Percentiles rank a stretch among this genome's conserved stretches.
These are phyloP conservation scores for Trichoderma gracile DNA, from an alignment of 2,329 filamentous ascomycete species.

Conservation along the genomic window DNA sequence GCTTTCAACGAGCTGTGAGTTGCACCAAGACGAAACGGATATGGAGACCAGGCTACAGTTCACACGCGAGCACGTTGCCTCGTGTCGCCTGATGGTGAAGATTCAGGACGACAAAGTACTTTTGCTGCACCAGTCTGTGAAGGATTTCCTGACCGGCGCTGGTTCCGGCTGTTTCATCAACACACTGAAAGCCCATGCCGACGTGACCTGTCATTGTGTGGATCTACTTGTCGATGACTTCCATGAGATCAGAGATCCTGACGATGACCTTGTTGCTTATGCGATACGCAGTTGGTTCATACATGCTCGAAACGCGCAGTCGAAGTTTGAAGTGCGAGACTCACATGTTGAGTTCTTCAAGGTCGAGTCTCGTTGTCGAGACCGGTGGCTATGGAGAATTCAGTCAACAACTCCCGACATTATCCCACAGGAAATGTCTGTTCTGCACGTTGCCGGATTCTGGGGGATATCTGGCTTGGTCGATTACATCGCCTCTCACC, in stretches of 20 bases:
- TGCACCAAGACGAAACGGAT: slow-evolving; percentile 25
- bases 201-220: slow-evolving; percentile 5
- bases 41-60: slow-evolving; percentile 25
- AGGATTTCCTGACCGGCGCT: slow-evolving; percentile 26
- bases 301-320: slow-evolving; percentile 22
- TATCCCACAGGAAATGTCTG: background rate
- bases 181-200: background rate
- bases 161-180: slow-evolving; percentile 4
- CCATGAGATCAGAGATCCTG: background rate
- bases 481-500: background rate
- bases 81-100: slow-evolving; percentile 28
- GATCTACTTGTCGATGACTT: background rate
- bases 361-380: slow-evolving; percentile 11
- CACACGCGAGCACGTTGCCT: slow-evolving; percentile 24
- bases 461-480: slow-evolving; percentile 24
- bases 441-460: slow-evolving; percentile 25
- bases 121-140: slow-evolving; percentile 28
- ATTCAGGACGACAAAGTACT: slow-evolving; percentile 28
- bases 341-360: slow-evolving; percentile 21
- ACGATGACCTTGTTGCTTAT: slow-evolving; percentile 8
- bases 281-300: slow-evolving; percentile 11
- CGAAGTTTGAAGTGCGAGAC: slow-evolving; percentile 9
- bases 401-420: too few species aligned
- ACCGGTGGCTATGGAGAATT: slow-evolving; percentile 6
- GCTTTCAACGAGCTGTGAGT: slow-evolving; percentile 26